A percentile compares a stretch with the other conserved stretches of the same genome.
phyloP scores from a whole-genome alignment of 352 stramenopile species.

The Phytopythium montanum region DNA sequence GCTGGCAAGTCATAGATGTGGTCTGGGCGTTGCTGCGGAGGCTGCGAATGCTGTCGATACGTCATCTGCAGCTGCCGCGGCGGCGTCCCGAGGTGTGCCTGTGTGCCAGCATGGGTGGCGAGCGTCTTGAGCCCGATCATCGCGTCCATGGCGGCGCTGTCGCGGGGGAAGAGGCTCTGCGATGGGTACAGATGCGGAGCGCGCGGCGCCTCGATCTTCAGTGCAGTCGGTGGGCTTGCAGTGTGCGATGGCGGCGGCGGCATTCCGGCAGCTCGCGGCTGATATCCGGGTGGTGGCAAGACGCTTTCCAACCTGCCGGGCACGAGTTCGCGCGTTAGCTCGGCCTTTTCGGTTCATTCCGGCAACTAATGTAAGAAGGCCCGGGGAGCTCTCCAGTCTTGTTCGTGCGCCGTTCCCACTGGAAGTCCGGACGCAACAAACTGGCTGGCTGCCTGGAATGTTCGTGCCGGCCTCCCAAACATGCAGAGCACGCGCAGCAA shows the following conservation, averaged over 20 bases:
- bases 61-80: constrained; percentile 8
- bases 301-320: not conserved
- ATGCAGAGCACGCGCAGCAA: not conserved
- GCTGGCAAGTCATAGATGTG: constrained; percentile 3
- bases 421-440: not conserved
- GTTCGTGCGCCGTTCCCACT: not conserved
- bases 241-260: constrained; percentile 1
- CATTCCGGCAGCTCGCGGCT: not conserved
- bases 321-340: not conserved
- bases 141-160: constrained; percentile 18
- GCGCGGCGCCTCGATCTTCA: constrained; percentile 14
- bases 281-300: not conserved
- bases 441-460: constrained; percentile 1
- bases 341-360: not conserved
- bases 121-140: constrained; percentile 36
- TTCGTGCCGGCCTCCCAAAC: not conserved
- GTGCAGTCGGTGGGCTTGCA: not conserved
- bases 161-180: constrained; percentile 10
- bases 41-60: constrained; percentile 3
- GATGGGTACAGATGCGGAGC: constrained; percentile 21
- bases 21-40: not conserved
- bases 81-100: constrained; percentile 8
- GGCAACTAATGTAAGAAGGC: not conserved
- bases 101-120: constrained; percentile 18
- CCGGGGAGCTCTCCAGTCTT: not conserved